These are phyloP conservation scores for Ogataea chonburiensis DNA, from an alignment of 805 yeast genomes.

Conservation along the genomic window DNA sequence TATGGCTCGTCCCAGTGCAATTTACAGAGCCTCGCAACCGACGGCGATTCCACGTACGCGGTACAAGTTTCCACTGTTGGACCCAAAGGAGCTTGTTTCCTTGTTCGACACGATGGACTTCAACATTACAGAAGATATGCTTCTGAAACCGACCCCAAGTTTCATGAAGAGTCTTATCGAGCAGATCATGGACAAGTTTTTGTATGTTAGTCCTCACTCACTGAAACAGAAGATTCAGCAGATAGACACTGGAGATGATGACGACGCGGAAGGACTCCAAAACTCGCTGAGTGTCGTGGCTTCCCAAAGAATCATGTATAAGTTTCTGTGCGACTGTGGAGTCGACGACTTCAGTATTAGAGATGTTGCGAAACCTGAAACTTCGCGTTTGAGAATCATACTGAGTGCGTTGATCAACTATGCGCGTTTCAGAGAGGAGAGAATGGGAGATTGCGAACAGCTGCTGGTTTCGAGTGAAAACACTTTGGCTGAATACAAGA, in stretches of 20 bases:
- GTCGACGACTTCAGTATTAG: constrained; percentile 70
- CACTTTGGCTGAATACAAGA: constrained; percentile 44
- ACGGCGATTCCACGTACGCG: constrained; percentile 24
- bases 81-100: constrained; percentile 27
- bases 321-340: constrained; percentile 70
- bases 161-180: constrained; percentile 35
- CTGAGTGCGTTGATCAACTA: constrained; percentile 83
- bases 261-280: constrained; percentile 21
- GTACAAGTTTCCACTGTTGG: constrained; percentile 36
- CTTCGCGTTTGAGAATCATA: constrained; percentile 58
- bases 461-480: constrained; percentile 54
- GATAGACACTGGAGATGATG: constrained; percentile 22
- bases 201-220: constrained; percentile 33
- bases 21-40: constrained; percentile 32
- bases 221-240: constrained; percentile 28
- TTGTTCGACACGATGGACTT: constrained; percentile 32
- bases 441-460: constrained; percentile 65
- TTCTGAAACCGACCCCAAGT: constrained; percentile 32
- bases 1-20: constrained; percentile 39
- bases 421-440: constrained; percentile 80
- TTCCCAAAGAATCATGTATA: constrained; percentile 57
- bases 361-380: constrained; percentile 80
- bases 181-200: constrained; percentile 35
- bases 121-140: constrained; percentile 29
- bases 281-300: constrained; percentile 51